Conservation (phyloP, 169 alveolate species). For the Miamiensis avidus region DNA sequence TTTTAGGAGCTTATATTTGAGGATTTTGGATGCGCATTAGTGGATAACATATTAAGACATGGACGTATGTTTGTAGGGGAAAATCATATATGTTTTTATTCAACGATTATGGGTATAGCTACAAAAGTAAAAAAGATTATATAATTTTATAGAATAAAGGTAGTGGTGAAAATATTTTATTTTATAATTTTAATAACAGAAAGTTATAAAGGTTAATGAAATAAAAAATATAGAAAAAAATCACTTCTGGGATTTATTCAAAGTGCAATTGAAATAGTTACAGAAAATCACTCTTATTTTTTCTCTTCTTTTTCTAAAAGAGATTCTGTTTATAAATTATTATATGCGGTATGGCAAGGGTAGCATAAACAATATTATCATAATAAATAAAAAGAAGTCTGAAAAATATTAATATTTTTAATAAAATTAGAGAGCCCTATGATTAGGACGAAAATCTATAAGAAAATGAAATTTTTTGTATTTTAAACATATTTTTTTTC, state of each 20-base stretch:
- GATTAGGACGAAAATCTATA: neutral
- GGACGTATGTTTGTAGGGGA: slow-evolving; percentile 50
- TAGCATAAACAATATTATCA: neutral
- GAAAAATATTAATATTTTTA: neutral
- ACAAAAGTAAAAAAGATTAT: slow-evolving; percentile 1
- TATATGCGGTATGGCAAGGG: slow-evolving; percentile 18
- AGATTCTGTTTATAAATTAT: slow-evolving; percentile 15
- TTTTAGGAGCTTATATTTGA: slow-evolving; percentile 40
- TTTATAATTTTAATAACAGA: neutral
- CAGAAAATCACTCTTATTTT: neutral
- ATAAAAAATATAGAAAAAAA: slow-evolving; percentile 3
- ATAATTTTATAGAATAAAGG: neutral
- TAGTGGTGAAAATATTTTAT: no score
- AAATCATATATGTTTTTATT: slow-evolving; percentile 45
- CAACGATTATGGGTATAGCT: slow-evolving; percentile 34
- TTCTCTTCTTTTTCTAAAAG: slow-evolving; percentile 20
- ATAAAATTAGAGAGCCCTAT: neutral
- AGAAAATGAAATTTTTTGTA: no score
- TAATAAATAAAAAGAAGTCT: neutral
- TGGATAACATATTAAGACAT: slow-evolving; percentile 29
- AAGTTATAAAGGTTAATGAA: slow-evolving; percentile 8
- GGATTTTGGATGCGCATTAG: slow-evolving; percentile 40
- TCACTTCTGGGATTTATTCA: slow-evolving; percentile 7
- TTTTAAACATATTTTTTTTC: neutral
- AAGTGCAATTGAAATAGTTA: slow-evolving; percentile 15